Percentiles rank a stretch among this genome's conserved stretches.
Evolutionary conservation across 192 early-diverging fungal species (phyloP).

Genomic region (Gonapodya sp.): DNA sequence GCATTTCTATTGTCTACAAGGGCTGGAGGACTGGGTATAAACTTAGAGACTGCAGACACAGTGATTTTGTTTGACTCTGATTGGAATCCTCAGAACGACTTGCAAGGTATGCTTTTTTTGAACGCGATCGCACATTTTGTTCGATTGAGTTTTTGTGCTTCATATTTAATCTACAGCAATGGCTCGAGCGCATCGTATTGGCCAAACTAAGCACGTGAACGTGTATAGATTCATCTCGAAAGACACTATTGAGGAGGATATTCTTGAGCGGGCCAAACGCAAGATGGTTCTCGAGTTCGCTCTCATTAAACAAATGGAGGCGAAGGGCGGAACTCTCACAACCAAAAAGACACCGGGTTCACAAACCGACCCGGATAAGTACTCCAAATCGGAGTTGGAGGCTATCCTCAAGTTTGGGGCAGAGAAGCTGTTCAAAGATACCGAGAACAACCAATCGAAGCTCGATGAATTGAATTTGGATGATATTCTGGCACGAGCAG

Average conservation of each 20-base stretch:
- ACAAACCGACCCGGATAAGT: constrained; percentile 21
- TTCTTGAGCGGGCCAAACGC: constrained; percentile 95
- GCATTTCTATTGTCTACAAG: constrained; percentile 93
- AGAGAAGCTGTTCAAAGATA: constrained; percentile 87
- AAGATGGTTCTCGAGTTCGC: constrained; percentile 99
- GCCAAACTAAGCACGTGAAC: constrained; percentile 93
- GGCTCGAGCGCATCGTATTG: constrained; percentile 95
- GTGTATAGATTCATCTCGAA: constrained; percentile 97
- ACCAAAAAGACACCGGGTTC: neutral
- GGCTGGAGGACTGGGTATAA: constrained; percentile 95
- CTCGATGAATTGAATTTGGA: constrained; percentile 94
- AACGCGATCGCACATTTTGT: neutral
- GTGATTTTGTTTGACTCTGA: constrained; percentile 93
- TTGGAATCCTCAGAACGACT: constrained; percentile 27
- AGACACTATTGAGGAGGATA: constrained; percentile 96
- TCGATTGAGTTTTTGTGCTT: constrained; percentile 69
- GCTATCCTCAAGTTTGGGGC: constrained; percentile 98
- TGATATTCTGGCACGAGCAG: constrained; percentile 91
- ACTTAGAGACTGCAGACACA: constrained; percentile 92
- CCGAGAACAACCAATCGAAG: constrained; percentile 55
- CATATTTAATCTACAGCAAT: constrained; percentile 97
- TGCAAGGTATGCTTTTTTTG: neutral
- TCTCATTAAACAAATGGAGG: constrained; percentile 99
- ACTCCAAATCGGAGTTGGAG: constrained; percentile 80
- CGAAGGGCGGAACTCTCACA: constrained; percentile 17